These are phyloP conservation scores for Mortierella sp. DNA, from an alignment of 371 early-diverging fungal species.

Conservation along the genomic window DNA sequence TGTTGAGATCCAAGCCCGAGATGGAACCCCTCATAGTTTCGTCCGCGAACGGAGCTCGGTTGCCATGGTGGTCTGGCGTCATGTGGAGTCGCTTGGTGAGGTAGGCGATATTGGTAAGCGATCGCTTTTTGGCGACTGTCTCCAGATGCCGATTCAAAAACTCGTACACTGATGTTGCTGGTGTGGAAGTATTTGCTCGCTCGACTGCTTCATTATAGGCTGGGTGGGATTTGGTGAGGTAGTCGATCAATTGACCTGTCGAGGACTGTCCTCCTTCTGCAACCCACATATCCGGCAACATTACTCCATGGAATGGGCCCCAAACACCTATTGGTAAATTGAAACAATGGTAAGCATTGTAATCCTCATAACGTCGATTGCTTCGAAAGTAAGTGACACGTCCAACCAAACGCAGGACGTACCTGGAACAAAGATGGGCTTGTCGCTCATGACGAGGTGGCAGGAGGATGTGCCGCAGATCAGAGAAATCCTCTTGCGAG, in stretches of 20 bases:
- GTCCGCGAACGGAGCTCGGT: constrained; percentile 82
- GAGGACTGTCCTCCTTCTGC: constrained; percentile 85
- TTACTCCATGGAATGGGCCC: constrained; percentile 77
- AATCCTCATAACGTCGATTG: neutral
- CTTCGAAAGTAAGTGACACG: neutral
- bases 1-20: constrained; percentile 72
- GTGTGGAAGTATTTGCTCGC: constrained; percentile 29
- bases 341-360: neutral
- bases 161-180: constrained; percentile 60
- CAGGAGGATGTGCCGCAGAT: constrained; percentile 84
- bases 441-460: constrained; percentile 73
- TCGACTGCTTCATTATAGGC: constrained; percentile 60
- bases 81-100: constrained; percentile 72
- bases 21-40: constrained; percentile 74
- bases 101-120: constrained; percentile 54
- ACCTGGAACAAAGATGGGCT: constrained; percentile 73
- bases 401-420: constrained; percentile 20
- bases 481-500: constrained; percentile 72
- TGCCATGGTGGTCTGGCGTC: constrained; percentile 85
- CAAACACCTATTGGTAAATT: constrained; percentile 40
- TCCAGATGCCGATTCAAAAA: constrained; percentile 65
- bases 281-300: constrained; percentile 72
- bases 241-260: constrained; percentile 79
- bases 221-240: constrained; percentile 71
- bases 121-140: constrained; percentile 43